phyloP scores from a whole-genome alignment of 345 rosid genomes.

The Cardamine resedifolia region DNA sequence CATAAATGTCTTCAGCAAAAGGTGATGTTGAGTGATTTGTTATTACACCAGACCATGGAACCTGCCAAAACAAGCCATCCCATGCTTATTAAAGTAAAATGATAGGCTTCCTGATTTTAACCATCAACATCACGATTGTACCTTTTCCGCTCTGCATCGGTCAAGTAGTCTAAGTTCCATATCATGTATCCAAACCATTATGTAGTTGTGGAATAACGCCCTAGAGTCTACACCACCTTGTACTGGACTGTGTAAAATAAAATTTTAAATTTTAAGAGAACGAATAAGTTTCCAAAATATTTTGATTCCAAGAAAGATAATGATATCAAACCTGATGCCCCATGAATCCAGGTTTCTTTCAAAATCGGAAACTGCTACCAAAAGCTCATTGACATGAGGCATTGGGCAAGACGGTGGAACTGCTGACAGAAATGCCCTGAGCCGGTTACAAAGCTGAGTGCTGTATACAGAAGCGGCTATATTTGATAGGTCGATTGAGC shows the following conservation, averaged over 20 bases:
- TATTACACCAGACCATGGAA: slow-evolving; percentile 81
- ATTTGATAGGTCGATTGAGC: slow-evolving; percentile 87
- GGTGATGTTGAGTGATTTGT: slow-evolving; percentile 91
- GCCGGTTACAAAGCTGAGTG: slow-evolving; percentile 68
- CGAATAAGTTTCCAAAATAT: neutral
- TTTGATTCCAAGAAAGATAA: slow-evolving; percentile 7
- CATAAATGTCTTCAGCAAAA: slow-evolving; percentile 93
- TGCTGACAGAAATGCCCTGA: slow-evolving; percentile 76
- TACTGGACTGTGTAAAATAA: slow-evolving; percentile 57
- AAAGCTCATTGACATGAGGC: slow-evolving; percentile 80
- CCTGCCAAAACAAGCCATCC: slow-evolving; percentile 46
- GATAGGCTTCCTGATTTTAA: neutral
- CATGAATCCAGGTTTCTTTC: slow-evolving; percentile 82
- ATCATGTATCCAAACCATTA: slow-evolving; percentile 92
- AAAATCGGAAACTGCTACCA: slow-evolving; percentile 80
- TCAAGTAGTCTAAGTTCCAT: slow-evolving; percentile 90
- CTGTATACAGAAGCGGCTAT: slow-evolving; percentile 81
- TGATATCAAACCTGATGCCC: slow-evolving; percentile 76
- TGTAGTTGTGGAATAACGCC: slow-evolving; percentile 73
- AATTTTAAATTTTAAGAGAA: slow-evolving; percentile 9
- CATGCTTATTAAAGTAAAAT: neutral
- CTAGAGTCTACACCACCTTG: slow-evolving; percentile 83
- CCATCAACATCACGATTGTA: slow-evolving; percentile 22
- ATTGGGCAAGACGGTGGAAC: slow-evolving; percentile 87
- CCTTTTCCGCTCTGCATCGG: slow-evolving; percentile 90